These are phyloP conservation scores for Pseudogymnoascus sp. DNA, from an alignment of 2,329 filamentous ascomycete species.

Conservation along the genomic window DNA sequence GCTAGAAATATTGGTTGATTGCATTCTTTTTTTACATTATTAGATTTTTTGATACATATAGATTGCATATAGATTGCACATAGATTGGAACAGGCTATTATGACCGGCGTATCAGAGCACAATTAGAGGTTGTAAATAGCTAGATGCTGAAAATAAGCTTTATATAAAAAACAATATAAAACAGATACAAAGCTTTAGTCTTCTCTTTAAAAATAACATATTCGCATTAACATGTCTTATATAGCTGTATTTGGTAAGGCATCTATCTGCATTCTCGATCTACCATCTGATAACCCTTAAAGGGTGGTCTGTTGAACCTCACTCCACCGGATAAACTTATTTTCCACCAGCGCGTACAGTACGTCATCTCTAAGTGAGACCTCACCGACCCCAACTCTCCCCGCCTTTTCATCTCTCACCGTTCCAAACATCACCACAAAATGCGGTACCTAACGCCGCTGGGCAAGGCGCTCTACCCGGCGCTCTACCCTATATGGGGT, in stretches of 20 bases:
- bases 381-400: background rate
- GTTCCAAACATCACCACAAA: background rate
- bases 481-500: constrained; percentile 56
- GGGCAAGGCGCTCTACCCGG: constrained; percentile 27
- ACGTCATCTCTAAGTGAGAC: background rate
- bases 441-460: constrained; percentile 2
- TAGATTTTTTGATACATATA: background rate
- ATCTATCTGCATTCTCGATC: background rate
- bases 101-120: background rate
- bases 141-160: background rate
- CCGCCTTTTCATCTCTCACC: background rate
- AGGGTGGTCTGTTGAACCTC: background rate
- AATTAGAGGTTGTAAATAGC: background rate
- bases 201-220: background rate
- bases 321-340: background rate
- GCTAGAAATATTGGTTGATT: background rate
- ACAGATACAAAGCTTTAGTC: background rate
- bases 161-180: background rate
- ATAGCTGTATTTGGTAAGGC: background rate
- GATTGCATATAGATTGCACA: background rate
- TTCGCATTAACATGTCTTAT: background rate
- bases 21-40: background rate
- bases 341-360: background rate
- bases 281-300: background rate
- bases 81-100: background rate